A percentile compares a stretch with the other conserved stretches of the same genome.
phyloP scores from a whole-genome alignment of 2,329 filamentous ascomycete genomes.

The Aspergillus persii region DNA sequence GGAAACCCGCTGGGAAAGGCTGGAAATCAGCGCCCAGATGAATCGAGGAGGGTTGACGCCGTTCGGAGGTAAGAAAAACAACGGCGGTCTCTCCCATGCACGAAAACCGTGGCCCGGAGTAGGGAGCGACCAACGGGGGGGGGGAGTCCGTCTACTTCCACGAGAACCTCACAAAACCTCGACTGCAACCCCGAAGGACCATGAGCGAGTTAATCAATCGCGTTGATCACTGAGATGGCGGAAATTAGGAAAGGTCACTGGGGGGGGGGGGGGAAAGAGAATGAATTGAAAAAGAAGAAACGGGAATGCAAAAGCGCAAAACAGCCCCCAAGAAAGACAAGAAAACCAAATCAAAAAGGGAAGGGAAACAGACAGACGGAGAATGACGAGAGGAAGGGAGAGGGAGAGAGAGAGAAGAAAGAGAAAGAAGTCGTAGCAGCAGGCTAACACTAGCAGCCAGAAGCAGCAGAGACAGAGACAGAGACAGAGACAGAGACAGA shows the following conservation, averaged over 20 bases:
- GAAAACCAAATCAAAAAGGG: conserved; percentile 6
- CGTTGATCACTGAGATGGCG: conserved; percentile 8
- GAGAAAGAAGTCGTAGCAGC: conserved; percentile 1
- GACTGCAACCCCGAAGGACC: conserved; percentile 15
- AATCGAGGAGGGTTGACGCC: not conserved
- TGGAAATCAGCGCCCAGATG: conserved; percentile 9
- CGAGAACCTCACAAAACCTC: conserved; percentile 10
- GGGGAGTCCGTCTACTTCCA: conserved; percentile 11
- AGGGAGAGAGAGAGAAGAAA: conserved; percentile 12
- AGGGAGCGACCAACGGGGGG: not conserved
- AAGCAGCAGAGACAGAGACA: not conserved
- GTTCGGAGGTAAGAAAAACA: conserved; percentile 1
- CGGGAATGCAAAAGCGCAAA: not conserved
- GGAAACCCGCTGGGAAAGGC: conserved; percentile 4
- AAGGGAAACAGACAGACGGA: conserved; percentile 11
- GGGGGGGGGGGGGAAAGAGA: not conserved
- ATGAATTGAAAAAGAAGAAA: not conserved
- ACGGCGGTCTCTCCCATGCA: conserved; percentile 7
- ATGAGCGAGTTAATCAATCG: conserved; percentile 17
- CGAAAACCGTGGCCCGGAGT: conserved; percentile 11
- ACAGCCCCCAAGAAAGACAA: conserved; percentile 9
- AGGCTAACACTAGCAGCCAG: not conserved
- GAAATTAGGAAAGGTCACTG: conserved; percentile 5
- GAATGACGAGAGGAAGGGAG: conserved; percentile 10
- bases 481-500: not conserved